Base-by-base conservation (phyloP, 2,329 filamentous ascomycete genomes). In the Aplosporella prunicola region DNA sequence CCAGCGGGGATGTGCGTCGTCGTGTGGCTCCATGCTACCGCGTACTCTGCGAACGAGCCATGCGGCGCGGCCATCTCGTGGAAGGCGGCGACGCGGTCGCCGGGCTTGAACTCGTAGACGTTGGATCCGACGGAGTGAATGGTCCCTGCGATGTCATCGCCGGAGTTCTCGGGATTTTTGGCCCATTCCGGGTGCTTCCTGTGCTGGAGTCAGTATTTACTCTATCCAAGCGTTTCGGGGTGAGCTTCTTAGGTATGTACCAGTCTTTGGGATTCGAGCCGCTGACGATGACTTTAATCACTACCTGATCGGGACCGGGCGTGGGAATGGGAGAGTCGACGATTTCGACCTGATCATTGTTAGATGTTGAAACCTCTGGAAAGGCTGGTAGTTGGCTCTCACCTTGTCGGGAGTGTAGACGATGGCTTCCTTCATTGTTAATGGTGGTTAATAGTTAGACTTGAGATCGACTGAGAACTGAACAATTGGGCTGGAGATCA, bases 21-120 rank as follows among this genome's bases (percentile, higher is more conserved):
- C 0, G 73, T 73, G 46, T 71, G 62, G 22, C 66, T 63, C 55
- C 63, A 69, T 0, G 69, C 67, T 9, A 79, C 55, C 3, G 74
- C 71, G 45, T 79, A 80, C 48, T 80, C 75, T 3, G 76, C 77
- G 43, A 69, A 81, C 6, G 62, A 67, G 2, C 77, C 77, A 23
- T 64, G 51, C 0, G 66, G 60, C 1, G 58, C 56, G 28, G 55
- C 46, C 65, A 79, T 76, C 43, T 73, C 58, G 44, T 69, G 66
- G 57, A 75, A 74, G 3, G 68, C 70, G 7, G 69, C 67, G 1
- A 77, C 72, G 11, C 71, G 66, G 52, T 77, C 72, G 20, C 73
- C 74, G 0, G 59, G 57, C 43, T 67, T 68, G 63, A 78, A 78
- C 46, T 76, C 74, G 39, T 55, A 66, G 2, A 78, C 74, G 24